These are phyloP conservation scores for Pyrenopolyporus hunteri DNA, from an alignment of 495 filamentous ascomycete genomes.

Conservation along the genomic window DNA sequence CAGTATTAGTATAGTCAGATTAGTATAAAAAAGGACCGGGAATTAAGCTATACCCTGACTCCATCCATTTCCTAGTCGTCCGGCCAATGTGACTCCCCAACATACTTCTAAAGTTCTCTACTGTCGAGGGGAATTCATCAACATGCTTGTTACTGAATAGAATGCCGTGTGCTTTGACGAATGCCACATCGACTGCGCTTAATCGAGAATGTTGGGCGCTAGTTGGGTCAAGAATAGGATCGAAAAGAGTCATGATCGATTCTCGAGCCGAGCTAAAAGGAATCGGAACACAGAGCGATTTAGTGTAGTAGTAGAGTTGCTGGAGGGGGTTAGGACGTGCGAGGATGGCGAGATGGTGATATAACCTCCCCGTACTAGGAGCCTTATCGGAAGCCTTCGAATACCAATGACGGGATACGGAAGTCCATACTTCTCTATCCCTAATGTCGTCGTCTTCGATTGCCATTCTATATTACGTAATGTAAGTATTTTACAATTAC, in stretches of 20 bases:
- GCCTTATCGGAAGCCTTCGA: constrained; percentile 72
- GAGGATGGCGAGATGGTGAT: constrained; percentile 81
- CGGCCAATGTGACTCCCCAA: constrained; percentile 66
- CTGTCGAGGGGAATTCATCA: constrained; percentile 54
- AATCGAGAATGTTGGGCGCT: constrained; percentile 41
- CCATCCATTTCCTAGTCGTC: constrained; percentile 64
- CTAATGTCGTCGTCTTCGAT: constrained; percentile 70
- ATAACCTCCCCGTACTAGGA: constrained; percentile 70
- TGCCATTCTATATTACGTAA: constrained; percentile 58
- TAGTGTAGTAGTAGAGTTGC: constrained; percentile 71
- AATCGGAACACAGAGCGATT: constrained; percentile 50
- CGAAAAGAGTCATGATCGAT: constrained; percentile 73
- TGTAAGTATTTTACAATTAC: constrained; percentile 4
- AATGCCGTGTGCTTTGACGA: constrained; percentile 69
- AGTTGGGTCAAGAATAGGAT: constrained; percentile 60
- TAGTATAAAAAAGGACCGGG: constrained; percentile 60
- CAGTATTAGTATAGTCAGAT: constrained; percentile 57
- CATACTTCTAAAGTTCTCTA: constrained; percentile 57
- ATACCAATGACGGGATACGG: constrained; percentile 77
- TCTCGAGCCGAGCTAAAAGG: constrained; percentile 69
- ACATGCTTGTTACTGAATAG: constrained; percentile 64
- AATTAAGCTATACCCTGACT: constrained; percentile 60
- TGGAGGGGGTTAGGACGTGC: constrained; percentile 72
- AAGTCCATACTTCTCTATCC: constrained; percentile 75
- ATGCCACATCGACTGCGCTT: constrained; percentile 52